Evolutionary conservation across 163 green algal genomes (phyloP).

Genomic region (Smithsoniella earleae): DNA sequence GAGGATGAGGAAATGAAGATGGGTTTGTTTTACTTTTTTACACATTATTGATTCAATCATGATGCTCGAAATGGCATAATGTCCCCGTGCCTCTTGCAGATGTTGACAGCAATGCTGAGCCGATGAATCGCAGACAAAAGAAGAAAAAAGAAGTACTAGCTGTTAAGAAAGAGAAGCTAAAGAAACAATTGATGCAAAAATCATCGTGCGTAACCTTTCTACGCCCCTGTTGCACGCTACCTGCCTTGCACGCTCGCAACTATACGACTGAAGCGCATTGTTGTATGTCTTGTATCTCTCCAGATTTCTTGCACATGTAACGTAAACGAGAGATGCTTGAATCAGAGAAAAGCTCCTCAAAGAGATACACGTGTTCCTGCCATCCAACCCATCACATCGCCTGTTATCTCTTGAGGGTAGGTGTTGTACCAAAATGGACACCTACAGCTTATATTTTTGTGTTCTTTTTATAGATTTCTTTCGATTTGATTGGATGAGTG

Average conservation of each 20-base stretch:
- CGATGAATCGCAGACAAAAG: background rate
- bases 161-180: background rate
- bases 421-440: too few species aligned
- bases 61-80: background rate
- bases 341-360: too few species aligned
- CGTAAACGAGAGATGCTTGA: too few species aligned
- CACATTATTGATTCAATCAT: background rate
- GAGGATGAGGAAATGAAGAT: background rate
- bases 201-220: constrained; percentile 4
- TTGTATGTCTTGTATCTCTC: background rate
- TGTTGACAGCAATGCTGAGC: background rate
- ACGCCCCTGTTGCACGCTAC: too few species aligned
- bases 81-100: background rate
- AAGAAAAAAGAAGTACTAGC: background rate
- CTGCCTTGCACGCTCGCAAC: background rate
- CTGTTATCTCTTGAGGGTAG: too few species aligned
- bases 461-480: too few species aligned
- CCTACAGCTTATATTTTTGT: too few species aligned
- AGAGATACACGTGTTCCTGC: too few species aligned
- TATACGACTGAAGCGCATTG: background rate
- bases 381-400: too few species aligned
- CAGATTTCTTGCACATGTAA: too few species aligned
- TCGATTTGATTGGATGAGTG: background rate
- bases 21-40: background rate
- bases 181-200: background rate